A percentile compares a stretch with the other conserved stretches of the same genome.
Conservation (phyloP, 2,329 filamentous ascomycete genomes). For the Mariannaea sp. region DNA sequence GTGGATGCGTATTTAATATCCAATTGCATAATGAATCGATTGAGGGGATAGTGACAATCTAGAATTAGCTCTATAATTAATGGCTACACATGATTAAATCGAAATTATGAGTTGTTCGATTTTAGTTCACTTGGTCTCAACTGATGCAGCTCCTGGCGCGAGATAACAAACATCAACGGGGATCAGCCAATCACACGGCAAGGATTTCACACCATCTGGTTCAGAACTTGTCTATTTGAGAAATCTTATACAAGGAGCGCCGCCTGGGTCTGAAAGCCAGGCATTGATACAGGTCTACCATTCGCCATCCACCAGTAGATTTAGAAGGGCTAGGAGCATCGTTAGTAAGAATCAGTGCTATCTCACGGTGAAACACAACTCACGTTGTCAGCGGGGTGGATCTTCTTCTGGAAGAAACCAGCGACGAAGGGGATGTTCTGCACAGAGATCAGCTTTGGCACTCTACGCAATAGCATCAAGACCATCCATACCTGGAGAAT, state of each 20-base stretch:
- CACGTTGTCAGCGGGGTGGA: conserved; percentile 67
- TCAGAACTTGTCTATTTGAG: conserved; percentile 43
- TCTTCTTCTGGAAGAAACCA: conserved; percentile 56
- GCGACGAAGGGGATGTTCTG: conserved; percentile 62
- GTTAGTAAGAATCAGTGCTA: conserved; percentile 29
- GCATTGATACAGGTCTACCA: conserved; percentile 39
- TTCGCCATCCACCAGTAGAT: conserved; percentile 32
- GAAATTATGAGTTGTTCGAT: conserved; percentile 3
- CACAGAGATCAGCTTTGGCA: conserved; percentile 30
- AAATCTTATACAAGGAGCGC: conserved; percentile 47
- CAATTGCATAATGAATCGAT: too few relatives aligned
- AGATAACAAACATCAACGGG: neutral
- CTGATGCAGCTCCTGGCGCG: neutral
- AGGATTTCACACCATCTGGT: conserved; percentile 37
- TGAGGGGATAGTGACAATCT: too few relatives aligned
- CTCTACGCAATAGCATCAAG: neutral
- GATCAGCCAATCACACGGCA: conserved; percentile 30
- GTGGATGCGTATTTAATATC: too few relatives aligned
- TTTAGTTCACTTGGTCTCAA: neutral
- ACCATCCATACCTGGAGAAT: conserved; percentile 57
- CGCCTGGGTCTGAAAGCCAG: conserved; percentile 28
- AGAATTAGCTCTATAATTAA: too few relatives aligned
- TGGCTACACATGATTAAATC: too few relatives aligned
- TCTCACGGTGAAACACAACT: conserved; percentile 41
- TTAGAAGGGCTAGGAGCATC: conserved; percentile 47